phyloP scores from a whole-genome alignment of 495 filamentous ascomycete species.

The Talaromyces proteolyticus region DNA sequence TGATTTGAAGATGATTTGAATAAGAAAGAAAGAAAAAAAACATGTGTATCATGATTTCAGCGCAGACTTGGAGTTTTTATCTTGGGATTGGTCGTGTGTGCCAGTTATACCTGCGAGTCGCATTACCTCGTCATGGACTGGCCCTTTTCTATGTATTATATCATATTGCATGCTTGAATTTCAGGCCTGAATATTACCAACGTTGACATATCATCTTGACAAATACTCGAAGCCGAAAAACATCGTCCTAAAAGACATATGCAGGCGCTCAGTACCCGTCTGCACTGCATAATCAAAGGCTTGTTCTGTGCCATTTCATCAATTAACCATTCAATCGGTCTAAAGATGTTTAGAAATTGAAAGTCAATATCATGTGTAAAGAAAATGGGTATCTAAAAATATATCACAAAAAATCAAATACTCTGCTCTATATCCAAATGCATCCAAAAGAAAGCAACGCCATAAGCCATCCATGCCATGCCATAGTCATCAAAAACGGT shows the following conservation, averaged over 20 bases:
- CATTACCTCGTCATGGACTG: neutral
- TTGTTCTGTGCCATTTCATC: too few relatives aligned
- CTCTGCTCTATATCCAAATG: neutral
- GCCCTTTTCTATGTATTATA: neutral
- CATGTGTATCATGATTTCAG: neutral
- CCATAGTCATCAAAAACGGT: neutral
- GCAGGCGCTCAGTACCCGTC: too few relatives aligned
- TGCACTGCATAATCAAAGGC: too few relatives aligned
- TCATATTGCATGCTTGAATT: neutral
- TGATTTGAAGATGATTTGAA: slow-evolving; percentile 35
- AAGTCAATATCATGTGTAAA: too few relatives aligned
- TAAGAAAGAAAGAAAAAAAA: neutral
- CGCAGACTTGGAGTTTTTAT: slow-evolving; percentile 11
- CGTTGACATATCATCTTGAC: too few relatives aligned
- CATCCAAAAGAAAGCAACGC: neutral
- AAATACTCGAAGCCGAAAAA: neutral
- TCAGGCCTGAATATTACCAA: too few relatives aligned
- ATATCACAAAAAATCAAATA: neutral
- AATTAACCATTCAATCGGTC: neutral
- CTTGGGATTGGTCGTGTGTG: neutral
- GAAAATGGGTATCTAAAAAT: slow-evolving; percentile 19
- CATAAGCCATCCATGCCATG: neutral
- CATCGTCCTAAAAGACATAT: too few relatives aligned
- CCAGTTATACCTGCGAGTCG: neutral
- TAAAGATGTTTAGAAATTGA: too few relatives aligned